Evolutionary conservation across 768 basidiomycete species (phyloP), one percentile per base, ranked within the genome.

Genomic region (Lepiota brunneoincarnata): DNA sequence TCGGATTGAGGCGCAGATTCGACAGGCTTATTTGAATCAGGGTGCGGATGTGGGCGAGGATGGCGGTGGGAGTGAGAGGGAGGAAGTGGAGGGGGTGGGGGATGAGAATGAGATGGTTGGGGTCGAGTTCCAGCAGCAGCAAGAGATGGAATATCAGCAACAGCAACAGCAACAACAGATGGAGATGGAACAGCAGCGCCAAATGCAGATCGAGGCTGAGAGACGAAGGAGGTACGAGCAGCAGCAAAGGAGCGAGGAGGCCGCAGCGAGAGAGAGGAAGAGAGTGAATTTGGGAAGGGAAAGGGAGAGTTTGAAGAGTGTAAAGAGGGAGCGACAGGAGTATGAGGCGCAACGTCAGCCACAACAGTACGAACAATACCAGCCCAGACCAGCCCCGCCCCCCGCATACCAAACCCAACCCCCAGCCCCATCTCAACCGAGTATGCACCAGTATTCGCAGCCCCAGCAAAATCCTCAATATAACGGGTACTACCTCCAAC

Each of bases 1-100:
- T 0, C 73, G 76, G 24, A 75, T 86, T 57, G 70, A 72, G 23
- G 67, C 72, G 11, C 82, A 82, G 62, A 74, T 84, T 14, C 69
- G 74, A 38, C 72, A 74, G 55, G 78, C 76, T 4, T 77, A 75
- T 58, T 62, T 69, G 31, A 65, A 65, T 41, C 20, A 11, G 6
- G 49, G 39, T 18, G 28, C 9, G 28, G 49, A 21, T 18, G 38
- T 17, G 1, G 60, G 63, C 65, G n/a, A 59, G 57, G 11, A 64
- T 64, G 6, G 67, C 68, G 67, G 58, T 52, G 9, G 61, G 66
- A 4, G 67, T 49, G 26, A 26, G 42, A 21, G 4, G 14, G 23
- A 61, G 56, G 63, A 58, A 48, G 31, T 39, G 28, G 58, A 58
- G 35, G 59, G 55, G 36, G 62, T 62, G 21, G 59, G 61, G 38